phyloP scores from a whole-genome alignment of 1,139 yeast genomes.

The Yamadazyma friedrichii region DNA sequence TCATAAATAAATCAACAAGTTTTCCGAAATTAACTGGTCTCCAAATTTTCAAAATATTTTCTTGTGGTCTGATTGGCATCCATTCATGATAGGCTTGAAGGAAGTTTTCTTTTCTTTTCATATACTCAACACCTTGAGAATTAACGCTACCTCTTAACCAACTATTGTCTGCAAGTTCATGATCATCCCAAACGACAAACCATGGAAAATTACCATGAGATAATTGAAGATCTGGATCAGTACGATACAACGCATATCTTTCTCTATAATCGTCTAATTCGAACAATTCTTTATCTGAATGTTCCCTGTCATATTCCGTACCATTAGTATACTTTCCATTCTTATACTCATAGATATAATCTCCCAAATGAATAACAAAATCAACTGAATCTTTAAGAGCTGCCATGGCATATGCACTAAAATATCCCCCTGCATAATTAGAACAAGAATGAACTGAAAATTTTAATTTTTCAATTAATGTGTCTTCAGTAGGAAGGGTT shows the following conservation, averaged over 20 bases:
- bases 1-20: constrained; percentile 2
- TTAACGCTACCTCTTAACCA: constrained; percentile 3
- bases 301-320: neutral
- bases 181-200: constrained; percentile 4
- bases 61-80: constrained; percentile 3
- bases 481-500: neutral
- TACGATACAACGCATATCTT: neutral
- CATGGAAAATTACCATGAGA: constrained; percentile 4
- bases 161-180: constrained; percentile 4
- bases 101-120: neutral
- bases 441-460: constrained; percentile 2
- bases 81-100: constrained; percentile 3
- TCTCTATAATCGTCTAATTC: constrained; percentile 3
- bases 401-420: constrained; percentile 2
- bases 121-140: constrained; percentile 2
- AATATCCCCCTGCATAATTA: constrained; percentile 2
- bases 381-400: constrained; percentile 2
- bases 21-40: constrained; percentile 1
- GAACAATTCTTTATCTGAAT: constrained; percentile 1
- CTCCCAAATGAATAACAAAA: constrained; percentile 3
- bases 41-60: constrained; percentile 1
- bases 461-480: neutral
- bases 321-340: constrained; percentile 1
- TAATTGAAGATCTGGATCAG: constrained; percentile 2
- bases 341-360: constrained; percentile 1